These are phyloP conservation scores for Apophysomyces ossiformis DNA, from an alignment of 371 early-diverging fungal genomes.

Conservation along the genomic window DNA sequence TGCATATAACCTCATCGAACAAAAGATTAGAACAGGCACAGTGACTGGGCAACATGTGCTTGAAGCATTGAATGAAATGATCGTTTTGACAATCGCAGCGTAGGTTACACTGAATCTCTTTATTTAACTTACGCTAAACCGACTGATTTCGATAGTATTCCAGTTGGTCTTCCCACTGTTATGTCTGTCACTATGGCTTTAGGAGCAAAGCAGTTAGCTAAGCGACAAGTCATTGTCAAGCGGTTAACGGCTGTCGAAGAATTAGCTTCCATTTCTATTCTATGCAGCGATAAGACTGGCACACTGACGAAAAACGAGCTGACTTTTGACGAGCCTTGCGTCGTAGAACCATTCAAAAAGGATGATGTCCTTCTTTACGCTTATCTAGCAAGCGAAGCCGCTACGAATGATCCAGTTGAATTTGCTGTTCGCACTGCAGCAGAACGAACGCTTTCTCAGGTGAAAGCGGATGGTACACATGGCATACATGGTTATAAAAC, in stretches of 20 bases:
- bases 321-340: conserved; percentile 88
- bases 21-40: conserved; percentile 37
- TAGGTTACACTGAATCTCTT: conserved; percentile 24
- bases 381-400: conserved; percentile 88
- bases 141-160: conserved; percentile 59
- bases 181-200: conserved; percentile 97
- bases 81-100: conserved; percentile 94
- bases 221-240: conserved; percentile 94
- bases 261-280: conserved; percentile 92
- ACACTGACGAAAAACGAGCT: conserved; percentile 94
- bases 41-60: conserved; percentile 57
- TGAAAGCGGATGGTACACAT: conserved; percentile 53
- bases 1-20: conserved; percentile 67
- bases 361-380: conserved; percentile 86
- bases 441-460: conserved; percentile 69
- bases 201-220: conserved; percentile 91
- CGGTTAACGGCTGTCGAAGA: conserved; percentile 96
- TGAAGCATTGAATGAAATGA: conserved; percentile 76
- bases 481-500: conserved; percentile 85
- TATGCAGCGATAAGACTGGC: conserved; percentile 98
- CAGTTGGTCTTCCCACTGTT: conserved; percentile 95
- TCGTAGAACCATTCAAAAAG: conserved; percentile 69
- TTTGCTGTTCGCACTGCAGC: conserved; percentile 86
- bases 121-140: background rate
- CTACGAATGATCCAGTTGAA: conserved; percentile 93